These are phyloP conservation scores for Deuterostichococcus epilithicus DNA, from an alignment of 139 green algal genomes.

Conservation along the genomic window DNA sequence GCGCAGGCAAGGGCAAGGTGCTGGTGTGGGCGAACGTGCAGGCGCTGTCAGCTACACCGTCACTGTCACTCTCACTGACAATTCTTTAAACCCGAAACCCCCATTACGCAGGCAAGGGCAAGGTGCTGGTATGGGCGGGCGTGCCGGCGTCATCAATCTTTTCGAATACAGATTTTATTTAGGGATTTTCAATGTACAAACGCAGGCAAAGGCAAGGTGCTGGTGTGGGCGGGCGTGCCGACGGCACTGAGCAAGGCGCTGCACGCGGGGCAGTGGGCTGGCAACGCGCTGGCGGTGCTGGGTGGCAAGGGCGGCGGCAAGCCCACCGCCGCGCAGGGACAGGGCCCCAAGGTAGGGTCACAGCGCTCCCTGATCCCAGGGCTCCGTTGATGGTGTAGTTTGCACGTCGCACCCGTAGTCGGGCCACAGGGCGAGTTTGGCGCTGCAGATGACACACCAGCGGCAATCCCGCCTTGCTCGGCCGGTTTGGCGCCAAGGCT, in stretches of 20 bases:
- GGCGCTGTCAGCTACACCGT: too few relatives aligned
- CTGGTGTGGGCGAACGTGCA: constrained; percentile 73
- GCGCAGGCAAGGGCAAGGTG: constrained; percentile 40
- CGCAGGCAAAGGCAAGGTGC: constrained; percentile 71
- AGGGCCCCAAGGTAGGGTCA: constrained; percentile 55
- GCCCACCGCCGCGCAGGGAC: constrained; percentile 73
- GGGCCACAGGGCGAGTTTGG: too few relatives aligned
- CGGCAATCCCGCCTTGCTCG: too few relatives aligned
- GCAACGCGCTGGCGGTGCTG: constrained; percentile 40
- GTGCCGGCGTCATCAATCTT: constrained; percentile 66
- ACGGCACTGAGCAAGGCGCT: constrained; percentile 53
- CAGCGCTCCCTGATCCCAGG: too few relatives aligned
- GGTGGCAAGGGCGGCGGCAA: constrained; percentile 94
- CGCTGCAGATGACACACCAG: too few relatives aligned
- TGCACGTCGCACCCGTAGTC: too few relatives aligned
- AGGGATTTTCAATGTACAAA: neutral
- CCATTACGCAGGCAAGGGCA: constrained; percentile 25
- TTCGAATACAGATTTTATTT: neutral
- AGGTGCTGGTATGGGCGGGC: constrained; percentile 61
- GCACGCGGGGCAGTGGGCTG: constrained; percentile 75
- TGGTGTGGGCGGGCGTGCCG: constrained; percentile 73
- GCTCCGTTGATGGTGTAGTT: too few relatives aligned
- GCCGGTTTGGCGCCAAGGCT: too few relatives aligned
- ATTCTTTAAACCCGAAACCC: constrained; percentile 28
- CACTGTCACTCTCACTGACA: too few relatives aligned